Base-by-base conservation (phyloP, 2,329 filamentous ascomycete species). In the Didymella sp. region DNA sequence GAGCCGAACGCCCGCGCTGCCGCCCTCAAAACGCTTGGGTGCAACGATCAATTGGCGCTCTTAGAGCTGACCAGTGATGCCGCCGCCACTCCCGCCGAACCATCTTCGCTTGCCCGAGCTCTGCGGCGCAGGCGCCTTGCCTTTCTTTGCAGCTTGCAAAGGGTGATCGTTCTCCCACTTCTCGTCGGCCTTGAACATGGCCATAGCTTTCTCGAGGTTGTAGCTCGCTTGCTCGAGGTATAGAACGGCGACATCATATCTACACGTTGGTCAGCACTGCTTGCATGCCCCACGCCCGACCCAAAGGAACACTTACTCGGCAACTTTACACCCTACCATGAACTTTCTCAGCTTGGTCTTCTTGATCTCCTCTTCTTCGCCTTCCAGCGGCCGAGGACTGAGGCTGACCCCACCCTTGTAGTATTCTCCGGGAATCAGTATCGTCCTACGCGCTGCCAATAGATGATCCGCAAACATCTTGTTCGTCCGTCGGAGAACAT, bases 311-410 rank as follows among this genome's bases (percentile, higher is more conserved):
- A 78, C 82, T 77, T 87, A 93, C 80, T 93, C 89, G 22, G 85
- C 79, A 25, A 91, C 88, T 72, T 94, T 94, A 77, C 88, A 91
- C 1, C 83, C 82, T 2, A 91, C 86, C 90, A 93, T 93, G 81
- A 89, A 94, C 59, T 89, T 84, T 38, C 91, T 82, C 30, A 94
- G 82, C 70, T 87, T 88, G 17, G 79, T 82, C 76, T 91, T 93
- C 60, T 87, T 83, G 46, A 84, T 79, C 76, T 90, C 88, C 68
- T 92, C 90, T 42, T 89, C 88, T 70, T 91, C 89, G 44, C 88
- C 86, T 51, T 90, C 89, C n/a, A 90, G 67, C 0, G 90, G 90
- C 25, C 83, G 79, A 1, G 90, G 89, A 42, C 87, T 90, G 22
- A 92, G 77, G 64, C 85, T 89, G 6, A 88, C 79, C 3, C 86